Evolutionary conservation across 2,329 filamentous ascomycete species (phyloP), one percentile per base, ranked within the genome.

Genomic region (Beauveria asiatica): DNA sequence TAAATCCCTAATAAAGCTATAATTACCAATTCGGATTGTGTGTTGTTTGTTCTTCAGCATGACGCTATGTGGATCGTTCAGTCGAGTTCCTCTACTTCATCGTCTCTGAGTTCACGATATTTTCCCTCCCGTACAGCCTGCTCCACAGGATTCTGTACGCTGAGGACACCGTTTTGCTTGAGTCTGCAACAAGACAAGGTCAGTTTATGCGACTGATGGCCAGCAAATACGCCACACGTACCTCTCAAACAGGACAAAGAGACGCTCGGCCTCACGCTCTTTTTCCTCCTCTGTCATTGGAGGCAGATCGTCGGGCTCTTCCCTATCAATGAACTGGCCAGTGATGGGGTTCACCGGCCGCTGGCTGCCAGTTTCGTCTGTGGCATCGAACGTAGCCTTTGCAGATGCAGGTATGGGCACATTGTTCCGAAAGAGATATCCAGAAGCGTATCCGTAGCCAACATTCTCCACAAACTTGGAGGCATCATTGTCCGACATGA

Each of bases 281-380:
- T 93, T 97, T 75, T 97, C 93, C 65, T 92, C 92, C 51, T 89
- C 79, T 0, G 89, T 94, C 93, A 97, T 96, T 53, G 89, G 84
- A 1, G 85, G 84, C 11, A 78, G 72, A 4, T 84, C 75, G 7
- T 83, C 76, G 7, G 77, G 74, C 58, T 78, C 80, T 72, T 93
- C 89, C 42, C 78, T 80, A 65, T 91, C 87, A 55, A 90, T 69
- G 64, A 87, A 85, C 72, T 97, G 92, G 0, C 92, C 92, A 1
- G 92, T 97, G 37, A 97, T 84, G 0, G 92, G 91, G 65, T 97
- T 97, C 57, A 95, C 76, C 0, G 79, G 71, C 61, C 73, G 76
- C 49, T 66, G 68, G 2, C 65, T 64, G 16, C 72, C 66, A 65
- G 68, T 30, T 57, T 66, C n/a, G 42, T 68, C 64, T 25, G 59